Evolutionary conservation across 2,329 filamentous ascomycete genomes (phyloP), one percentile per base, ranked within the genome.

Genomic region (Fusarium annulatum): DNA sequence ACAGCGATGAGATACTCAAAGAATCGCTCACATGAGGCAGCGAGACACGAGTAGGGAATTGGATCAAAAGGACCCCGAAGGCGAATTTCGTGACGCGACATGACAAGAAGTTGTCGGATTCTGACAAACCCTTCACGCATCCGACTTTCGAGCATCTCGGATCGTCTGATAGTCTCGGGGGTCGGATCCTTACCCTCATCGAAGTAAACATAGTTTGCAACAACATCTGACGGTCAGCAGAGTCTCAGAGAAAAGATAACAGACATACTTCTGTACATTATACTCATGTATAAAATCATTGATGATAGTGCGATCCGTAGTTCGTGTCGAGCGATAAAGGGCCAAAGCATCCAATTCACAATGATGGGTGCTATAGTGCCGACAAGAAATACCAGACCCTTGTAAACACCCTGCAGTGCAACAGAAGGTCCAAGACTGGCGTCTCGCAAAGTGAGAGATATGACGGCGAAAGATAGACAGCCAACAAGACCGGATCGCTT

Each of bases 301-400:
- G 85, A 82, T 2, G 88, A 87, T 4, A 89, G 77, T 0, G 87
- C 88, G 65, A 86, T 87, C 28, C 88, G 82, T 19, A 91, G 82
- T 76, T 90, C 88, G 72, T 90, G 88, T 18, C 89, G 83, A 16
- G 89, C 88, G 9, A 90, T 84, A 69, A 91, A 91, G 5, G 89
- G 89, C 89, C 89, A 91, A 7, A 91, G 80, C 18, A 88, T 75
- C 88, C 88, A 90, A 71, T 90, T 90, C 19, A 90, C 84, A 2
- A 88, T 69, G 16, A 90, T 82, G 2, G 88, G 87, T 3, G 86
- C 83, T 2, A 87, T 82, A 7, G 88, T 86, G 5, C 88, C 89
- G 28, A 89, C 78, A 5, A 89, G 81, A 67, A 91, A 86, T 1
- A 86, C 84, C 6, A 86, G 71, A 1, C 88, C 88, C 45, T 85